Percentiles rank a stretch among this genome's conserved stretches.
phyloP scores from a whole-genome alignment of 1,284 basidiomycete species.

The Ceratobasidium sp. region DNA sequence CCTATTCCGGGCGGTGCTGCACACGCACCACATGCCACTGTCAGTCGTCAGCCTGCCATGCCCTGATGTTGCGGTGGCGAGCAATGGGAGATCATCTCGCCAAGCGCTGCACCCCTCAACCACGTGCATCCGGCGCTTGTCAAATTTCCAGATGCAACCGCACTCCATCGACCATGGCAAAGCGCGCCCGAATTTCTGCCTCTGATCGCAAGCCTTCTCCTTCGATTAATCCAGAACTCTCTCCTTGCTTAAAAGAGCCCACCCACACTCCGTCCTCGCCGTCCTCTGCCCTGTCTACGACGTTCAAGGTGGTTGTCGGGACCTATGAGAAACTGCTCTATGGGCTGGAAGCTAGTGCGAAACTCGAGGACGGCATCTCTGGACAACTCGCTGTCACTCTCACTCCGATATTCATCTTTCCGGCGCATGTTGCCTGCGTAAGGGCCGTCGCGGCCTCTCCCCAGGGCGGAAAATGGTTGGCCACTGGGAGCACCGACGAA shows the following conservation, averaged over 20 bases:
- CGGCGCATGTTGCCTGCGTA: constrained; percentile 92
- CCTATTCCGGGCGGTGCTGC: not conserved
- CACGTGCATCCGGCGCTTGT: constrained; percentile 31
- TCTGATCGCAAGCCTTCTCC: not conserved
- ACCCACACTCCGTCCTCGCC: too few relatives aligned
- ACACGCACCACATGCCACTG: constrained; percentile 14
- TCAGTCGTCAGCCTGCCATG: constrained; percentile 1
- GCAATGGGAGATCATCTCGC: too few relatives aligned
- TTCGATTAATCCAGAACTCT: not conserved
- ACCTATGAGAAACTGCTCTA: constrained; percentile 97
- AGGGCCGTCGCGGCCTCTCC: constrained; percentile 88
- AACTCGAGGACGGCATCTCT: constrained; percentile 46
- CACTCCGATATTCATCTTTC: constrained; percentile 92
- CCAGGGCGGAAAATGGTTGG: constrained; percentile 91
- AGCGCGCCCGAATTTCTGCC: constrained; percentile 20
- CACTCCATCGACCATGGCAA: constrained; percentile 14
- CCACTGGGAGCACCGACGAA: constrained; percentile 93
- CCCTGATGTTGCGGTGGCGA: not conserved
- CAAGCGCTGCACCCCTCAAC: too few relatives aligned
- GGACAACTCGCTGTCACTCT: constrained; percentile 52
- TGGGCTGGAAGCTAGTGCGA: constrained; percentile 77
- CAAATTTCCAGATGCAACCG: constrained; percentile 15
- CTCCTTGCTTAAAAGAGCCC: too few relatives aligned
- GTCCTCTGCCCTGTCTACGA: too few relatives aligned
- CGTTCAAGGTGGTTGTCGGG: constrained; percentile 88